Base-by-base conservation (phyloP, 2,329 filamentous ascomycete species). In the Trichophyton mentagrophytes region DNA sequence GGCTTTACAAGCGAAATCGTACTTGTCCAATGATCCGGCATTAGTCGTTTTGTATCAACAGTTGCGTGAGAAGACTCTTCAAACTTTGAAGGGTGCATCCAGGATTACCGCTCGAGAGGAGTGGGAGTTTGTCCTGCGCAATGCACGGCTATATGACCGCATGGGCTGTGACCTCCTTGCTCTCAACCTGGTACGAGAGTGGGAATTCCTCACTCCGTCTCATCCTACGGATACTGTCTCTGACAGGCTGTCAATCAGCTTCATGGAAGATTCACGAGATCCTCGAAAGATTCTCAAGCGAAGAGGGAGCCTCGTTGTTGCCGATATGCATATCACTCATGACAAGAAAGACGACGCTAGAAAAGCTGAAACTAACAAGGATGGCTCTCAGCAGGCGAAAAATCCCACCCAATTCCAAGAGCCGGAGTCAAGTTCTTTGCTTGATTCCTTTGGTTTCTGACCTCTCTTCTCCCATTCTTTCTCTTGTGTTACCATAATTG, bases 81-180 rank as follows among this genome's bases (percentile, higher is more conserved):
- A 95, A 70, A 95, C 90, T 0, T 80, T 96, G 6, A 85, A 86
- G 36, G 91, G 90, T n/a, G 89, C 89, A 5, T 86, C 87, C 0
- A 89, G 90, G 73, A 81, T 96, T 17, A 86, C 85, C 1, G 86
- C 88, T 0, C 82, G 82, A 64, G 85, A 86, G 3, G 91, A 96
- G 73, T 95, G 89, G 88, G 84, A 88, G 36, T 96, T 96, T 70
- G 85, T 96, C 0, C 77, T 95, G 22, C 89, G 93, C 67, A 96
- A 89, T 59, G 89, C 90, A 15, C 81, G 85, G 60, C 78, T 93
- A 17, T 97, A 91, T 69, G 87, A 88, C 71, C 86, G 89, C 7
- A 96, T 93, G 91, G 92, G 93, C 2, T 95, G 93, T 69, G 92
- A 96, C 72, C 74, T 96, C 7, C 81, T 97, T 0, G 93, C 91